phyloP scores from a whole-genome alignment of 805 yeast species.

The Saccharomycopsis synnaedendra region DNA sequence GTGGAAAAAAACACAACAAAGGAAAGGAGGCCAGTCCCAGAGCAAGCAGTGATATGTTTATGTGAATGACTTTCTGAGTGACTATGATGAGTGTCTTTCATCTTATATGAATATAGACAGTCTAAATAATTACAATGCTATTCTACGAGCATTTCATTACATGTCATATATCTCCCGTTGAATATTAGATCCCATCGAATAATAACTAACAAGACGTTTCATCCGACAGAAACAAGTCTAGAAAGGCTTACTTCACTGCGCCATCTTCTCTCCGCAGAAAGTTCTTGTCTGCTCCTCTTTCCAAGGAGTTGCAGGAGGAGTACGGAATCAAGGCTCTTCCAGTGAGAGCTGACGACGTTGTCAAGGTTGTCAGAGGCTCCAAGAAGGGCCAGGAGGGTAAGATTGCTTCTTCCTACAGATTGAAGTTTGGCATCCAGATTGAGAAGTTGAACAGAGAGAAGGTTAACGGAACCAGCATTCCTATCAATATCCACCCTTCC shows the following conservation, averaged over 20 bases:
- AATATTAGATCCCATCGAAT: background rate
- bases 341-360: conserved; percentile 96
- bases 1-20: no score
- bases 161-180: background rate
- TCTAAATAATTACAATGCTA: background rate
- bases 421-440: conserved; percentile 91
- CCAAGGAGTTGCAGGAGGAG: conserved; percentile 97
- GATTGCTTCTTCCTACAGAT: conserved; percentile 96
- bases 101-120: background rate
- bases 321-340: conserved; percentile 94
- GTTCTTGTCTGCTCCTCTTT: conserved; percentile 95
- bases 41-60: background rate
- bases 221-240: conserved; percentile 97
- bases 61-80: background rate
- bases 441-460: conserved; percentile 97
- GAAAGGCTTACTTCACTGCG: conserved; percentile 99
- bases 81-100: background rate
- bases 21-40: no score
- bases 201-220: conserved; percentile 67
- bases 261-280: conserved; percentile 93
- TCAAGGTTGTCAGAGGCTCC: conserved; percentile 94
- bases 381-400: conserved; percentile 99
- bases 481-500: conserved; percentile 96
- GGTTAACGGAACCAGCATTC: conserved; percentile 95
- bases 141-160: background rate